A percentile compares a stretch with the other conserved stretches of the same genome.
These are phyloP conservation scores for Citrus trifoliata DNA, from an alignment of 345 rosid genomes.

Conservation along the genomic window DNA sequence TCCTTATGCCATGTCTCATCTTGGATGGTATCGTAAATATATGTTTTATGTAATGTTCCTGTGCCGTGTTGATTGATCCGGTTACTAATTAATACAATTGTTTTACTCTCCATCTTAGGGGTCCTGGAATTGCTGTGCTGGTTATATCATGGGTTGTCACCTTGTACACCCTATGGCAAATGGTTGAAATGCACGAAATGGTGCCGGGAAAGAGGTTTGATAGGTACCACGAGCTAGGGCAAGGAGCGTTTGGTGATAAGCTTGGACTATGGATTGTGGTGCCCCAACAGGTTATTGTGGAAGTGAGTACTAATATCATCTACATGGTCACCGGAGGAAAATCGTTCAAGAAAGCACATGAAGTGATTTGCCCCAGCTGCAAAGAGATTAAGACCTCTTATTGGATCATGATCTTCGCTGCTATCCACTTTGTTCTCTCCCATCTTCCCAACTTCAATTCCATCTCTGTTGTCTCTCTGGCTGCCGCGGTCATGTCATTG, in stretches of 20 bases:
- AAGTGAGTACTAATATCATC: conserved; percentile 61
- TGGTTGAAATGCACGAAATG: conserved; percentile 90
- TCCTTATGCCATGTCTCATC: conserved; percentile 76
- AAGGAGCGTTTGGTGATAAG: conserved; percentile 73
- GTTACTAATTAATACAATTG: neutral
- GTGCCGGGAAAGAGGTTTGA: conserved; percentile 77
- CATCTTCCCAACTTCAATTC: conserved; percentile 83
- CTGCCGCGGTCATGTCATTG: conserved; percentile 87
- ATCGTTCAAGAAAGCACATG: conserved; percentile 68
- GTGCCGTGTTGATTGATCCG: neutral
- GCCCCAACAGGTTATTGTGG: conserved; percentile 74
- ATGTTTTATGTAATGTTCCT: no score
- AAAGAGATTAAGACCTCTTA: conserved; percentile 43
- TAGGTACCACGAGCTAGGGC: conserved; percentile 78
- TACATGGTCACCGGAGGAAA: conserved; percentile 90
- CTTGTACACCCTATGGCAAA: conserved; percentile 81
- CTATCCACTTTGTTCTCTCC: conserved; percentile 61
- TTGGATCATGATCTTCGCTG: conserved; percentile 74
- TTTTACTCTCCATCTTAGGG: conserved; percentile 38
- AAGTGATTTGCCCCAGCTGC: conserved; percentile 47
- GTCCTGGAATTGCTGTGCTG: conserved; percentile 58
- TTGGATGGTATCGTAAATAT: conserved; percentile 57
- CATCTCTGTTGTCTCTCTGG: conserved; percentile 52
- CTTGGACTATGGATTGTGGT: conserved; percentile 78
- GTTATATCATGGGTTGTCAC: conserved; percentile 68